Conservation (phyloP, 495 filamentous ascomycete genomes). For the Penicillium antarcticum region DNA sequence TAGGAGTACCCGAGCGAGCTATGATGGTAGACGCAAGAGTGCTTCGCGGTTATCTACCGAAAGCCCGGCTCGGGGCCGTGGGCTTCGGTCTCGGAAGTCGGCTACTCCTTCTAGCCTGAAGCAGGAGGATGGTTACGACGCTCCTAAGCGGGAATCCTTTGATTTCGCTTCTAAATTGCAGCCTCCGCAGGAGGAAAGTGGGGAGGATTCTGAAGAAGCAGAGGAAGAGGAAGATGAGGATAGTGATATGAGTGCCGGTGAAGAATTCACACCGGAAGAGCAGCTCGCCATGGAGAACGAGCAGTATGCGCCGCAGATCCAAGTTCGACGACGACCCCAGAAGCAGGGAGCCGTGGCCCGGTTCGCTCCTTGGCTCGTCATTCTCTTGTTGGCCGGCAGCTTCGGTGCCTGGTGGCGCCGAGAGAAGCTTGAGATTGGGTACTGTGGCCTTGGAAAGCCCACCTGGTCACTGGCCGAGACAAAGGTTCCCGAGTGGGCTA, state of each 20-base stretch:
- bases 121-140: slow-evolving; percentile 35
- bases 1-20: slow-evolving; percentile 28
- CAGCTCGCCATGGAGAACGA: slow-evolving; percentile 71
- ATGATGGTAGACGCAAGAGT: slow-evolving; percentile 50
- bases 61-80: slow-evolving; percentile 30
- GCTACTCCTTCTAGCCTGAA: slow-evolving; percentile 30
- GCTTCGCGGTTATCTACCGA: slow-evolving; percentile 36
- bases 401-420: slow-evolving; percentile 84
- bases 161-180: slow-evolving; percentile 37
- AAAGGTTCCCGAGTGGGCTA: slow-evolving; percentile 63
- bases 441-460: slow-evolving; percentile 80
- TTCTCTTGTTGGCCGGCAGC: slow-evolving; percentile 62
- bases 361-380: slow-evolving; percentile 62
- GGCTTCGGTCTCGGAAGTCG: slow-evolving; percentile 36
- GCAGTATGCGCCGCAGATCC: slow-evolving; percentile 16
- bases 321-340: slow-evolving; percentile 34
- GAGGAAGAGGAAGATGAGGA: slow-evolving; percentile 43
- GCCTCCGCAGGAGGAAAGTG: slow-evolving; percentile 26
- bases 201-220: slow-evolving; percentile 34
- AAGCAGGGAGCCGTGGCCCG: slow-evolving; percentile 35
- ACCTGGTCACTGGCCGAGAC: slow-evolving; percentile 52
- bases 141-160: slow-evolving; percentile 42
- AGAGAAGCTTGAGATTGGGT: slow-evolving; percentile 92
- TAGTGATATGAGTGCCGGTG: slow-evolving; percentile 59
- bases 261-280: slow-evolving; percentile 92